Evolutionary conservation across 495 filamentous ascomycete species (phyloP).

Genomic region (Aspergillus asperescens): DNA sequence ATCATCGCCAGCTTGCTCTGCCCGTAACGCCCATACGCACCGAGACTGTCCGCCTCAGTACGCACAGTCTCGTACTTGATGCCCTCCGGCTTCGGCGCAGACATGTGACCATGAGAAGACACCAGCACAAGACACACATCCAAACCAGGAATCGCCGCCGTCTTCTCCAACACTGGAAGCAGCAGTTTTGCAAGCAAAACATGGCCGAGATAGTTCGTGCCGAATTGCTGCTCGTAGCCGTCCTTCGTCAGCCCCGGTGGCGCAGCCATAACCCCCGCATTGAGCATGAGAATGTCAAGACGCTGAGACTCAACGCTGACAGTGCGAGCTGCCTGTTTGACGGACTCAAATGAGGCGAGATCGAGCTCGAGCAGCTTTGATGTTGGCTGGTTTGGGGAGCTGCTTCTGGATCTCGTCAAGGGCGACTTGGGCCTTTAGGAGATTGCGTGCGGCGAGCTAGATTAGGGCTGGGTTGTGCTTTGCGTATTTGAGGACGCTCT

Average conservation of each 20-base stretch:
- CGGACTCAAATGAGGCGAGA: neutral
- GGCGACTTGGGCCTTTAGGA: slow-evolving; percentile 9
- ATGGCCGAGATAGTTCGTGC: neutral
- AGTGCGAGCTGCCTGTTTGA: neutral
- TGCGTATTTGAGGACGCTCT: slow-evolving; percentile 22
- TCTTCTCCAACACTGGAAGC: neutral
- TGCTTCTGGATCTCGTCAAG: slow-evolving; percentile 9
- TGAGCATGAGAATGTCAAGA: slow-evolving; percentile 5
- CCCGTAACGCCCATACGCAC: slow-evolving; percentile 29
- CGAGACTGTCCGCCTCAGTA: neutral
- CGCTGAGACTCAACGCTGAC: neutral
- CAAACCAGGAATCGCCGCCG: neutral
- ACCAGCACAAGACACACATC: neutral
- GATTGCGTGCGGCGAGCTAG: slow-evolving; percentile 22
- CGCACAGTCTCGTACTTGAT: neutral
- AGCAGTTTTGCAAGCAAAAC: neutral
- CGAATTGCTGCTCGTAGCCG: neutral
- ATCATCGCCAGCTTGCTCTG: slow-evolving; percentile 49
- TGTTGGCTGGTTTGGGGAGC: neutral
- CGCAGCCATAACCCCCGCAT: neutral
- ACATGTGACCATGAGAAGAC: neutral
- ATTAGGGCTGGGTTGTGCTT: slow-evolving; percentile 23
- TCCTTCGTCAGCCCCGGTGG: neutral
- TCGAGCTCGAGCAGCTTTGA: slow-evolving; percentile 1
- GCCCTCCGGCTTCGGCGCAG: neutral